These are phyloP conservation scores for Usnea hakonensis DNA, from an alignment of 495 filamentous ascomycete species.

Conservation along the genomic window DNA sequence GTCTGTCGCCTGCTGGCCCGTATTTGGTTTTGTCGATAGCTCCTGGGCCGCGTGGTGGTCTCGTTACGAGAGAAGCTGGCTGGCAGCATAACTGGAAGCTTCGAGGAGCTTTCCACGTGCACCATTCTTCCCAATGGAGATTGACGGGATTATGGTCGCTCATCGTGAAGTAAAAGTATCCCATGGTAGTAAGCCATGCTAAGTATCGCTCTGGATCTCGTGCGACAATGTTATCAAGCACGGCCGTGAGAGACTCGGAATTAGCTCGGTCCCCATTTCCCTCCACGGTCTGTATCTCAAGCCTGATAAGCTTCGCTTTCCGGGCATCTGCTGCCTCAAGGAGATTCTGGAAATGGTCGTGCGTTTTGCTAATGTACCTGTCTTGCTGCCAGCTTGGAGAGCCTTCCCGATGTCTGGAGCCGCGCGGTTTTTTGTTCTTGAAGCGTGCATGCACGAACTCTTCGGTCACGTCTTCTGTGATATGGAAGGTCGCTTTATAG, in stretches of 20 bases:
- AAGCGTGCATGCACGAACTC: not conserved
- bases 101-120: not conserved
- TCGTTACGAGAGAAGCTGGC: not conserved
- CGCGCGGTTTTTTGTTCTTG: not conserved
- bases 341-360: not conserved
- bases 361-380: not conserved
- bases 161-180: not conserved
- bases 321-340: not conserved
- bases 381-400: not conserved
- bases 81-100: not conserved
- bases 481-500: not conserved
- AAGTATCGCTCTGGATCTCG: not conserved
- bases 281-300: not conserved
- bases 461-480: not conserved
- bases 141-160: not conserved
- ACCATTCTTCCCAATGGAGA: slow-evolving; percentile 1
- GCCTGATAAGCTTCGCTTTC: not conserved
- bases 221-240: not conserved
- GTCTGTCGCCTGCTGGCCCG: not conserved
- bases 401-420: not conserved
- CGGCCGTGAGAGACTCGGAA: not conserved
- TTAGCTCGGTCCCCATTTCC: not conserved
- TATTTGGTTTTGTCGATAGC: not conserved
- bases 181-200: not conserved
- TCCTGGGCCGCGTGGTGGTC: not conserved